Conservation (phyloP, 2,329 filamentous ascomycete genomes). For the Aureobasidium namibiae region DNA sequence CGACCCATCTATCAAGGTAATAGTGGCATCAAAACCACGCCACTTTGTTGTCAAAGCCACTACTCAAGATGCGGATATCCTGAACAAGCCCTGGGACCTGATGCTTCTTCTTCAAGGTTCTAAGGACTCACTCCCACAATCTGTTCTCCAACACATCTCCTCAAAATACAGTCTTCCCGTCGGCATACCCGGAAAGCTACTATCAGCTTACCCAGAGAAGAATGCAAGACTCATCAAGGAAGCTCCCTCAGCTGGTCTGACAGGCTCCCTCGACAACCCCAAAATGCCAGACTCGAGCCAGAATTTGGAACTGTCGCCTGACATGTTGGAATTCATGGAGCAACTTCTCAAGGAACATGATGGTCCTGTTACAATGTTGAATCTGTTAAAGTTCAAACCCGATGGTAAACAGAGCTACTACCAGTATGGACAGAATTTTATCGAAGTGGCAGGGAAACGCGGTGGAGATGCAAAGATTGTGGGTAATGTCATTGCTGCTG, state of each 20-base stretch:
- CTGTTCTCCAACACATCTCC: constrained; percentile 20
- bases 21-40: constrained; percentile 36
- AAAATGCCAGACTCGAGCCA: constrained; percentile 33
- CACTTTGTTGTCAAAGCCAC: constrained; percentile 44
- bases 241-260: constrained; percentile 26
- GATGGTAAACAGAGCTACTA: constrained; percentile 44
- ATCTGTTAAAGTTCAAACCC: constrained; percentile 51
- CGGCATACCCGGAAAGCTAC: constrained; percentile 37
- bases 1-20: constrained; percentile 28
- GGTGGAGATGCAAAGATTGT: constrained; percentile 56
- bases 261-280: constrained; percentile 24
- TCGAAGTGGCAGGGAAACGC: constrained; percentile 23
- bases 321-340: constrained; percentile 44
- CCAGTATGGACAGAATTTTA: constrained; percentile 42
- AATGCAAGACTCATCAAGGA: constrained; percentile 34
- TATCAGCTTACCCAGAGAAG: constrained; percentile 29
- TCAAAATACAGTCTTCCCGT: constrained; percentile 27
- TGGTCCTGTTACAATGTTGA: constrained; percentile 53
- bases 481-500: constrained; percentile 43
- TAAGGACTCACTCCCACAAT: constrained; percentile 17
- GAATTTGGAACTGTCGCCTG: constrained; percentile 46
- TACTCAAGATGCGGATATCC: constrained; percentile 31
- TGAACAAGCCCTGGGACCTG: constrained; percentile 42
- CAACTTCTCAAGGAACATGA: constrained; percentile 25
- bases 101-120: constrained; percentile 35